These are phyloP conservation scores for Hypoxylon trugodes DNA, from an alignment of 495 filamentous ascomycete genomes.

Conservation along the genomic window DNA sequence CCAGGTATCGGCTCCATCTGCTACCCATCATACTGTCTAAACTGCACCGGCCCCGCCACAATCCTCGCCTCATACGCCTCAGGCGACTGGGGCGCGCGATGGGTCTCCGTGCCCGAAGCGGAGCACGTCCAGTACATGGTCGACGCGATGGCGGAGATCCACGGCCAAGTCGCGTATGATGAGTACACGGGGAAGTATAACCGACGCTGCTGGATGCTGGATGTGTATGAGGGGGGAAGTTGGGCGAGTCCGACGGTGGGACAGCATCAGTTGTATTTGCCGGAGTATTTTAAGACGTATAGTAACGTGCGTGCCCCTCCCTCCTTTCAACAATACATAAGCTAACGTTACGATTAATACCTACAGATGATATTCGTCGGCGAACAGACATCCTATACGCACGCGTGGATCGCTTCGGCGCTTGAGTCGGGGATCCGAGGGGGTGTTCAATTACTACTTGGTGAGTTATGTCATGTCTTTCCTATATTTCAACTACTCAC, in stretches of 20 bases:
- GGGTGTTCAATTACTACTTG: constrained; percentile 69
- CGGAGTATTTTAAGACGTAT: constrained; percentile 74
- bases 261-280: constrained; percentile 71
- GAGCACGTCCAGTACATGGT: constrained; percentile 65
- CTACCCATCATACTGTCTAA: constrained; percentile 71
- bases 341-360: too few relatives aligned
- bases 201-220: constrained; percentile 67
- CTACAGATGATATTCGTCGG: constrained; percentile 69
- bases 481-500: neutral
- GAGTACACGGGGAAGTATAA: constrained; percentile 68
- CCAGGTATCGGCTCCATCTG: constrained; percentile 66
- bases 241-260: constrained; percentile 67
- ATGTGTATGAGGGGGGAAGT: constrained; percentile 60
- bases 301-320: constrained; percentile 52
- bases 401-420: constrained; percentile 76
- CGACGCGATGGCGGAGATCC: constrained; percentile 67
- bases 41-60: constrained; percentile 67
- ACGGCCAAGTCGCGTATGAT: constrained; percentile 63
- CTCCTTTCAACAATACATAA: too few relatives aligned
- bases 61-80: constrained; percentile 66
- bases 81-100: constrained; percentile 54
- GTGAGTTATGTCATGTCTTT: constrained; percentile 2
- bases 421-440: constrained; percentile 73
- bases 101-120: constrained; percentile 54
- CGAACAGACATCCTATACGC: constrained; percentile 78